These are phyloP conservation scores for Chimonanthus praecox DNA, from an alignment of 164 flowering plant species.

Conservation along the genomic window DNA sequence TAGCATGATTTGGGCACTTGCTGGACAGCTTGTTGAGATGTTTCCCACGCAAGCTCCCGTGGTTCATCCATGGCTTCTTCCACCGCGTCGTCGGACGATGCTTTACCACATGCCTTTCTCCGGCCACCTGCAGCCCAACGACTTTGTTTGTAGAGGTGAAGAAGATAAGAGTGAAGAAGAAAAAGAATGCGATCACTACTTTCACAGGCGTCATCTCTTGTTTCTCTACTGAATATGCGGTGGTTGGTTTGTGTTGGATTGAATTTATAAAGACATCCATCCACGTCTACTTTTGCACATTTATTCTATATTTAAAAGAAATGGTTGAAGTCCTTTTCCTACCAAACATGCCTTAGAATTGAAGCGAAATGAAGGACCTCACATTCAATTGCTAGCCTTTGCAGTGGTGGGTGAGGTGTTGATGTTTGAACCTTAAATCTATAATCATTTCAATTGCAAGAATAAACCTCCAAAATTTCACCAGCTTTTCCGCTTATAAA, in stretches of 20 bases:
- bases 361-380: conserved; percentile 10
- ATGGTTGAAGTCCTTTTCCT: neutral
- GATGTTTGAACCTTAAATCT: neutral
- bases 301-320: too few species aligned
- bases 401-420: neutral
- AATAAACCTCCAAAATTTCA: neutral
- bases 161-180: conserved; percentile 15
- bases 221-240: neutral
- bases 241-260: too few species aligned
- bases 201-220: conserved; percentile 15
- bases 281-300: too few species aligned
- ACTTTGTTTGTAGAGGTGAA: conserved; percentile 9
- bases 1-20: conserved; percentile 17
- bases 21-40: conserved; percentile 36
- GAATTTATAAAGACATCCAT: too few species aligned
- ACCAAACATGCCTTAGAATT: conserved; percentile 9
- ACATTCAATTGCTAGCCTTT: conserved; percentile 1
- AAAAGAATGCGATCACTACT: conserved; percentile 3
- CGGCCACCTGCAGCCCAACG: neutral
- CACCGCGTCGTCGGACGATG: conserved; percentile 6
- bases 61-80: conserved; percentile 46
- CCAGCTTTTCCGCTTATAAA: neutral
- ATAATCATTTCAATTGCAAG: conserved; percentile 5
- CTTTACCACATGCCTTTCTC: neutral
- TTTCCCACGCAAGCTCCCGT: conserved; percentile 49